Evolutionary conservation across 805 yeast species (phyloP), one percentile per base, ranked within the genome.

Genomic region (Candida vartiovaarae): DNA sequence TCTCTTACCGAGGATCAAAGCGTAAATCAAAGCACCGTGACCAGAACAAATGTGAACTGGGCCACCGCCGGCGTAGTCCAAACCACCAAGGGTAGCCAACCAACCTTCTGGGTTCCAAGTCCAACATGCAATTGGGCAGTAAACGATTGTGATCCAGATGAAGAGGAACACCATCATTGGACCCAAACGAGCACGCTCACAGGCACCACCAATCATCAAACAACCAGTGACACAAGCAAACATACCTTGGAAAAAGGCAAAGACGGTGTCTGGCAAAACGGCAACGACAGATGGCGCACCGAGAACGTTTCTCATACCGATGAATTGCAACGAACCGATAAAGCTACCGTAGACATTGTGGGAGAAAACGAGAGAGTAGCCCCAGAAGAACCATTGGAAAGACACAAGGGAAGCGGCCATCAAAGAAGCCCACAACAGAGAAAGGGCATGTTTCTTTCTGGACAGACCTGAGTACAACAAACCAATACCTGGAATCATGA

Each of bases 351-450:
- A 61, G 11, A 78, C 80, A 45, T 72, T 67, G 60, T 82, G 86
- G 26, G 91, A 74, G 62, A 91, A 91, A 20, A 88, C 82, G 45
- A 93, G 74, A 10, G 97, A 86, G 66, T 85, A 91, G 50, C 98
- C 99, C 96, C 97, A 89, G 71, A 89, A 90, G 67, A 89, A 93
- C 98, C 99, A 91, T 65, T 93, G 96, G 76, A 93, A 88, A 2
- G 84, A 67, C 6, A 89, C 80, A 30, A 91, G 70, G 53, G 93
- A 81, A 23, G 80, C 80, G 23, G 95, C 88, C 85, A 88, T 89
- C 61, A 93, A 68, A 6, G 96, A 82, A 25, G 96, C 93, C 97
- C 97, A 93, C 41, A 93, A 68, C 41, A 93, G 71, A 6, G 97
- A 86, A 43, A 93, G 70, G n/a, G 97, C 96, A 58, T 93, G 97